Base-by-base conservation (phyloP, 352 stramenopile genomes). In the Pythium sp. region DNA sequence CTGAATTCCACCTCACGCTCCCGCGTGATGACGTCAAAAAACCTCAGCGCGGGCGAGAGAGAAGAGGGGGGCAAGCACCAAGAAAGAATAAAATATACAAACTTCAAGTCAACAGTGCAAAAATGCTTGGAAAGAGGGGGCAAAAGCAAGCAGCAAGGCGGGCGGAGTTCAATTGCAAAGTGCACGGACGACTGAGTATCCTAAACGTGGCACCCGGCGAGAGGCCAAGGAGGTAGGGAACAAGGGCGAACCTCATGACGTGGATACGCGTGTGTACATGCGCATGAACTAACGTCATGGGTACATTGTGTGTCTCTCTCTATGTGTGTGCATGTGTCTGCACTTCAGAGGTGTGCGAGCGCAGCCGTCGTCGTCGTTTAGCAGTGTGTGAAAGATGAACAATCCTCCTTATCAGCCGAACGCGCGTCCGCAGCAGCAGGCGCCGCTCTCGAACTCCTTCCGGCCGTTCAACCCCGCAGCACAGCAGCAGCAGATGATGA, bases 401-500 rank as follows among this genome's bases (percentile, higher is more conserved):
- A 68, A 67, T 41, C 61, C 78, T 72, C 79, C 79, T 58, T 87
- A 82, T 65, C 78, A 87, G 62, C 72, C 70, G 30, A 79, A 72
- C 38, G 47, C 58, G 24, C 64, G 26, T 18, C 72, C 86, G 3
- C 79, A 69, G 26, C 61, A 43, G 43, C 69, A 75, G 43, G 64
- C 62, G 53, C 78, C 77, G 34, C 72, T 62, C 15, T 62, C 73
- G 6, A 69, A 71, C 58, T 72, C 79, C 1, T 92, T 90, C 65
- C 81, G 82, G 15, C 82, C 80, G 62, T 90, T 91, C 59, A 90
- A 92, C 68, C 80, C 82, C 6, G 38, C 38, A 4, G 81, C 67
- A 11, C 70, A 77, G 62, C 67, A 72, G 58, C 75, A 78, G 30
- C 78, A 84, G 62, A 58, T 46, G 26, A 51, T 70, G 56, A 80